Base-by-base conservation (phyloP, 345 rosid genomes). In the Arabidopsis thaliana region DNA sequence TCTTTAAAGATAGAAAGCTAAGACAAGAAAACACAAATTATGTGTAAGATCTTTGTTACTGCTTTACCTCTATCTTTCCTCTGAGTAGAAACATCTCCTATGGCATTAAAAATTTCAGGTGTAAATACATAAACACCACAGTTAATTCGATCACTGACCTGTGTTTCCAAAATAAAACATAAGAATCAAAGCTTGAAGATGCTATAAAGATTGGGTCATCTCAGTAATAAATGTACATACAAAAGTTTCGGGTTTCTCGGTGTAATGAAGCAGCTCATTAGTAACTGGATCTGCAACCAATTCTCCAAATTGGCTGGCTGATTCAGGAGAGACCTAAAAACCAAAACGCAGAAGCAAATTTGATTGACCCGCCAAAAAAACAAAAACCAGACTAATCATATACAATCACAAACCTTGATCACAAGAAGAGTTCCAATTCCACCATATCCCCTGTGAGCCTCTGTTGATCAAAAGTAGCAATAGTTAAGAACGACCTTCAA, bases 231-330 rank as follows among this genome's bases (percentile, higher is more conserved):
- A 81, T 89, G n/a, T 83, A 91, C 98, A 37, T 86, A 93, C 98
- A 79, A 93, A 93, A 20, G 98, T 93, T 80, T 93, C 97, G 7
- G 98, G 98, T 82, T 91, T 93, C 82, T 93, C 98, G 1, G 93
- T 89, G 80, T 93, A 93, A 83, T 93, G 98, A 85, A 93, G 83
- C 78, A 93, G 76, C 73, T 93, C 98, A 46, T 93, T 87, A 83
- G 93, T 93, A 72, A 58, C 79, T 37, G 97, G 93, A 83, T 93
- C 98, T 65, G 98, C 93, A 16, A 93, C 89, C 81, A 93, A 80
- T 82, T 93, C 98, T 34, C 98, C 98, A 77, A 93, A 93, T 69
- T 93, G 91, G 75, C 83, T 89, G 5, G 98, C 97, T 74, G 90
- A 89, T 69, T 93, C 98, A 33, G 92, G 93, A 83, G 91, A 93